Percentiles rank a stretch among this genome's conserved stretches.
Conservation (phyloP, 345 rosid genomes). For the Melaleuca alternifolia region DNA sequence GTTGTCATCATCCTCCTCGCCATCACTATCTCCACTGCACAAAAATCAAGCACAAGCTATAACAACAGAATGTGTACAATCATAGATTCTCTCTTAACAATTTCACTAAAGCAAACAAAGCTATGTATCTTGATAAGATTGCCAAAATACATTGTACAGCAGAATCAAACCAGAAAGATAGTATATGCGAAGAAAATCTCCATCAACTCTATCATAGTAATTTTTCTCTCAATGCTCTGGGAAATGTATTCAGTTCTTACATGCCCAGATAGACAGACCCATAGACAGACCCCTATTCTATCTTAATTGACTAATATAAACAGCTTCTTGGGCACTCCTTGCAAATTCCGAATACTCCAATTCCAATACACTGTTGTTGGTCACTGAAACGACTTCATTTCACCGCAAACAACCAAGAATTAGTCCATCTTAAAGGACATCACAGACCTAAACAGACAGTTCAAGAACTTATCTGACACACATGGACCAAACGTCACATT, state of each 20-base stretch:
- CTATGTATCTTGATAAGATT: background rate
- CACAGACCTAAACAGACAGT: background rate
- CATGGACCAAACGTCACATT: background rate
- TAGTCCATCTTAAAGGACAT: background rate
- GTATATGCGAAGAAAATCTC: background rate
- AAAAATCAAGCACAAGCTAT: background rate
- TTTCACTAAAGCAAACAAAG: background rate
- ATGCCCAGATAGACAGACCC: background rate
- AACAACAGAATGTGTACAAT: background rate
- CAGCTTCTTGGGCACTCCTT: background rate
- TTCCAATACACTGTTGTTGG: background rate
- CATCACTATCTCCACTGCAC: slow-evolving; percentile 34
- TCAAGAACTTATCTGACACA: background rate
- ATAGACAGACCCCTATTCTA: no score
- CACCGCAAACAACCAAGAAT: background rate
- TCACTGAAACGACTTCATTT: background rate
- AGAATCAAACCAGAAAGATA: background rate
- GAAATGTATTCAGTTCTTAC: background rate
- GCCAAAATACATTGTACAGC: background rate
- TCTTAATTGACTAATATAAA: background rate
- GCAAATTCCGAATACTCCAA: background rate
- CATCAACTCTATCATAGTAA: background rate
- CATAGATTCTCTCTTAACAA: background rate
- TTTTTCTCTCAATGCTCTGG: background rate
- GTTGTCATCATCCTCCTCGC: slow-evolving; percentile 44